These are phyloP conservation scores for Urtica urens DNA, from an alignment of 306 rosid genomes.

Conservation along the genomic window DNA sequence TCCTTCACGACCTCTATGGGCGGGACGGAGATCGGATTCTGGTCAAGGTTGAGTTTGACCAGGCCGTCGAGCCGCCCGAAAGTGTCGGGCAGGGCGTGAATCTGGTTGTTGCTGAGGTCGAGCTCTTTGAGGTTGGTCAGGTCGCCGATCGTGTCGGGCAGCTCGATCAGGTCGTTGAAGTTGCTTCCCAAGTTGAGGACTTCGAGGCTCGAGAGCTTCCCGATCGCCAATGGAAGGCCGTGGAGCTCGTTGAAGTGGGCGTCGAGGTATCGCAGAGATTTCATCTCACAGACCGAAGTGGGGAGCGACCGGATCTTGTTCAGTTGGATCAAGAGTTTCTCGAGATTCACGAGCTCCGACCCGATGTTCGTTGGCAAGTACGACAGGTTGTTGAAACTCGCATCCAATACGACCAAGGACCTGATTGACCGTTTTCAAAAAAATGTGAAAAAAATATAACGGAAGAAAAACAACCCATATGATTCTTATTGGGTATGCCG, in stretches of 20 bases:
- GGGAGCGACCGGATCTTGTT: slow-evolving; percentile 87
- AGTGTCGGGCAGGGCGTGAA: slow-evolving; percentile 70
- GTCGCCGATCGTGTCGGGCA: slow-evolving; percentile 82
- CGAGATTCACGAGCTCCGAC: slow-evolving; percentile 41
- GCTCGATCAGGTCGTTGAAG: slow-evolving; percentile 66
- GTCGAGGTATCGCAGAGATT: slow-evolving; percentile 59
- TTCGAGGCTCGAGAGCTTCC: slow-evolving; percentile 52
- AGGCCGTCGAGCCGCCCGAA: slow-evolving; percentile 78
- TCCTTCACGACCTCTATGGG: slow-evolving; percentile 49
- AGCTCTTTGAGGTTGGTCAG: slow-evolving; percentile 69
- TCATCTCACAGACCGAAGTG: slow-evolving; percentile 74
- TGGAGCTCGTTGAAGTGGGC: slow-evolving; percentile 88
- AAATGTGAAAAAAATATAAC: too few species aligned
- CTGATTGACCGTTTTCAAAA: too few species aligned
- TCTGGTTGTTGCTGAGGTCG: slow-evolving; percentile 94
- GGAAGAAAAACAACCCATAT: too few species aligned
- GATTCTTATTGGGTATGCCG: too few species aligned
- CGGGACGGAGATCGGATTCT: slow-evolving; percentile 77
- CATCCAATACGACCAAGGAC: slow-evolving; percentile 92
- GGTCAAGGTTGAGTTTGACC: slow-evolving; percentile 76
- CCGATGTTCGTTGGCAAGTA: slow-evolving; percentile 98
- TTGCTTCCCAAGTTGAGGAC: slow-evolving; percentile 64
- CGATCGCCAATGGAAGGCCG: slow-evolving; percentile 75
- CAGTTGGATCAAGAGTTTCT: slow-evolving; percentile 53
- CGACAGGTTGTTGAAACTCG: slow-evolving; percentile 63